Evolutionary conservation across 129 eudicot species (phyloP).

Genomic region (Lonicera japonica): DNA sequence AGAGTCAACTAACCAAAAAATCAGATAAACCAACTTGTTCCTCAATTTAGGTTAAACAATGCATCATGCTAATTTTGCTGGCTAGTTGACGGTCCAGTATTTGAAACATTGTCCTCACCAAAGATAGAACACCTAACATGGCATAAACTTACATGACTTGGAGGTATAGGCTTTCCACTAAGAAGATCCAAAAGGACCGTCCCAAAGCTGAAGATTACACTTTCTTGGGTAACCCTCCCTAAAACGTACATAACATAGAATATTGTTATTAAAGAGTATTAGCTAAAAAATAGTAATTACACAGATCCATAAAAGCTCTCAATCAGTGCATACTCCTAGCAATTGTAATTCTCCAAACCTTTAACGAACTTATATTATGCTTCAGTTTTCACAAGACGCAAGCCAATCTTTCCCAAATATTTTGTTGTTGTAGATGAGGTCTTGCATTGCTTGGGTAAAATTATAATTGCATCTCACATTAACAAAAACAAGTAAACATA

Average conservation of each 20-base stretch:
- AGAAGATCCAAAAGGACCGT: constrained; percentile 90
- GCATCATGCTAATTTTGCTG: too few relatives aligned
- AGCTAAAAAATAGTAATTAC: background rate
- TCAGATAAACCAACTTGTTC: background rate
- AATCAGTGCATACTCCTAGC: too few relatives aligned
- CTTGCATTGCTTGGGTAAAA: too few relatives aligned
- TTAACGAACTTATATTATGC: too few relatives aligned
- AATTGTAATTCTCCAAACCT: too few relatives aligned
- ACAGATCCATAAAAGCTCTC: background rate
- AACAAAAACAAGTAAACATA: too few relatives aligned
- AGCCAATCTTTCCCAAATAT: too few relatives aligned
- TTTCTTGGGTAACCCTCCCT: constrained; percentile 90
- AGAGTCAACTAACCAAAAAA: background rate
- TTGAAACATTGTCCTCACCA: background rate
- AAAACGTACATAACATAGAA: constrained; percentile 15
- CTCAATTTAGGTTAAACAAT: too few relatives aligned
- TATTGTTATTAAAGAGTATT: background rate
- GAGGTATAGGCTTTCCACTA: constrained; percentile 93
- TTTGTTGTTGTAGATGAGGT: too few relatives aligned
- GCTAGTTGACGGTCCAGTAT: background rate
- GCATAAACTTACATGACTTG: constrained; percentile 59
- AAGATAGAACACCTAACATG: background rate
- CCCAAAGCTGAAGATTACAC: constrained; percentile 88
- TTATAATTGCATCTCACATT: too few relatives aligned
- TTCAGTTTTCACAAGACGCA: too few relatives aligned